Percentiles rank a stretch among this genome's conserved stretches.
phyloP scores from a whole-genome alignment of 1,284 basidiomycete species.

The Sporisorium scitamineum region DNA sequence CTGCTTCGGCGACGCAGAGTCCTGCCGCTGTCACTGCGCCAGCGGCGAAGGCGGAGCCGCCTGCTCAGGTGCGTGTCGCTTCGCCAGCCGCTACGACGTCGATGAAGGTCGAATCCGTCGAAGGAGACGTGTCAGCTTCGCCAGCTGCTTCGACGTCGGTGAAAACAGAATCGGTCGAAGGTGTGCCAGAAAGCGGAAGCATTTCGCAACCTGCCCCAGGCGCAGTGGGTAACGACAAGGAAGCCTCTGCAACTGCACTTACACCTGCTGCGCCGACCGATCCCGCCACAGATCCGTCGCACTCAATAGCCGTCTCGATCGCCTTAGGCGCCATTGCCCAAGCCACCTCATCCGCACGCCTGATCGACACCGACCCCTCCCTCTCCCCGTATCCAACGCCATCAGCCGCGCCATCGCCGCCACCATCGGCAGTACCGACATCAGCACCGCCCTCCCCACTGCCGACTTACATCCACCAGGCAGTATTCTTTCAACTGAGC shows the following conservation, averaged over 20 bases:
- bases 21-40: not conserved
- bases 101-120: conserved; percentile 16
- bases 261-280: not conserved
- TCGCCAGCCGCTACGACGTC: not conserved
- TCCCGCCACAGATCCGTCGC: conserved; percentile 8
- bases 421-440: conserved; percentile 28
- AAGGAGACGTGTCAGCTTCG: not conserved
- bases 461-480: not conserved
- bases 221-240: not conserved
- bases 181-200: not conserved
- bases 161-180: conserved; percentile 11
- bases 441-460: not conserved
- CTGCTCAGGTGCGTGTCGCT: not conserved
- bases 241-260: not conserved
- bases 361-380: conserved; percentile 18
- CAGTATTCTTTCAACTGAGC: conserved; percentile 3
- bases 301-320: conserved; percentile 34
- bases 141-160: not conserved
- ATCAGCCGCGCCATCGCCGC: conserved; percentile 41
- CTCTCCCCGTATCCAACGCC: conserved; percentile 36
- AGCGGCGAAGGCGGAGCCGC: conserved; percentile 2
- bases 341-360: conserved; percentile 13
- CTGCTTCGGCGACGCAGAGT: conserved; percentile 15
- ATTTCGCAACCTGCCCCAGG: not conserved
- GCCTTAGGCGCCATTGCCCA: conserved; percentile 34